Evolutionary conservation across 1,139 yeast genomes (phyloP).

Genomic region (Scheffersomyces insectosa): DNA sequence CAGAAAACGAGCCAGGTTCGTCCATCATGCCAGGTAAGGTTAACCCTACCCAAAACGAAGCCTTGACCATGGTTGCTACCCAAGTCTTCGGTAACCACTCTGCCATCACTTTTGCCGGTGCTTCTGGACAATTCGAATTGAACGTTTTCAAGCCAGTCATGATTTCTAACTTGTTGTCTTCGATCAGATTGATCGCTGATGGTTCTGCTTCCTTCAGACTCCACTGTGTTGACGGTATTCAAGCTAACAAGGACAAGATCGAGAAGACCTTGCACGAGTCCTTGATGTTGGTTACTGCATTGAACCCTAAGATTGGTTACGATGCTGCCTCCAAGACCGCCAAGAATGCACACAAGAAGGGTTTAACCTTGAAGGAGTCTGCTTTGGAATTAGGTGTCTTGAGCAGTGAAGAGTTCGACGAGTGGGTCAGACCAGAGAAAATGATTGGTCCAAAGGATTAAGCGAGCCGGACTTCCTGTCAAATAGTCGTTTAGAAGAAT

Average conservation of each 20-base stretch:
- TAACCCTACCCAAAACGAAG: conserved; percentile 98
- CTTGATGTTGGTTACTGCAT: conserved; percentile 95
- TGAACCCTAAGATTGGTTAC: conserved; percentile 98
- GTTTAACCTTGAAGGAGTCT: conserved; percentile 89
- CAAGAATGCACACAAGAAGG: conserved; percentile 97
- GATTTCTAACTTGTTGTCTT: conserved; percentile 85
- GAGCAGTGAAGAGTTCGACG: conserved; percentile 80
- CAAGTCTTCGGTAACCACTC: conserved; percentile 98
- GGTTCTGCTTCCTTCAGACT: conserved; percentile 86
- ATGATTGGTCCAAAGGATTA: conserved; percentile 89
- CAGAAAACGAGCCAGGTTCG: conserved; percentile 99
- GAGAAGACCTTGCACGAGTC: conserved; percentile 88
- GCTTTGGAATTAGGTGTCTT: conserved; percentile 89
- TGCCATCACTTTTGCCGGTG: conserved; percentile 95
- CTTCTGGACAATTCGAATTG: conserved; percentile 97
- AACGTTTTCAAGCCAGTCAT: conserved; percentile 97
- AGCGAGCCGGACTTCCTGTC: neutral
- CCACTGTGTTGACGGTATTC: conserved; percentile 93
- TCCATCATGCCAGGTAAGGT: conserved; percentile 99
- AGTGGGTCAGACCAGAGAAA: conserved; percentile 97
- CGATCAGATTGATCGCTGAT: conserved; percentile 86
- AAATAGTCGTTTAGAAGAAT: too few species aligned
- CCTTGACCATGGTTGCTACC: conserved; percentile 95
- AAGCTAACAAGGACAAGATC: conserved; percentile 86
- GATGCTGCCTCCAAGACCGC: conserved; percentile 97